Conservation (phyloP, 306 rosid genomes). For the Fragaria ananassa region DNA sequence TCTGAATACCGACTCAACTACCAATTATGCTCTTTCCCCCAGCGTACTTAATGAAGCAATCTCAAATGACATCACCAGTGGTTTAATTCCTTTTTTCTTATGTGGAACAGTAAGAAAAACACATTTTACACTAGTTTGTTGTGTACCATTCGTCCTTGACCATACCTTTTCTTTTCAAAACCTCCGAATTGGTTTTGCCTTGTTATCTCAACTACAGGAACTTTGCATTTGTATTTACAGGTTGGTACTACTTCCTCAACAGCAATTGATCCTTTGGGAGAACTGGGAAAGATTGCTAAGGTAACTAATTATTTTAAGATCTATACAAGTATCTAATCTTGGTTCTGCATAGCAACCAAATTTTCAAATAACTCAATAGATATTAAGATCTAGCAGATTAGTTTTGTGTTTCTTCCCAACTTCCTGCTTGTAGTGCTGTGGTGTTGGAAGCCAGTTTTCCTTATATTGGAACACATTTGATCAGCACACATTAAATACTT, state of each 20-base stretch:
- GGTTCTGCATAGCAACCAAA: background rate
- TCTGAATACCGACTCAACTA: slow-evolving; percentile 63
- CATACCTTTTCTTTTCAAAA: background rate
- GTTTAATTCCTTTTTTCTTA: slow-evolving; percentile 82
- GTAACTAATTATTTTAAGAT: slow-evolving; percentile 31
- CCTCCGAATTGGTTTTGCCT: background rate
- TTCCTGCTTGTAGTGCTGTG: background rate
- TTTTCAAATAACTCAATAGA: background rate
- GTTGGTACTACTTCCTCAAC: slow-evolving; percentile 96
- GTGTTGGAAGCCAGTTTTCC: background rate
- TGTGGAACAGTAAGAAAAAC: slow-evolving; percentile 74
- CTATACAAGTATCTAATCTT: background rate
- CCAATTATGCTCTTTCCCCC: slow-evolving; percentile 73
- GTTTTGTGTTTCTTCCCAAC: background rate
- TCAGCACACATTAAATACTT: slow-evolving; percentile 18
- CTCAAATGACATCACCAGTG: slow-evolving; percentile 56
- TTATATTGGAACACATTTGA: background rate
- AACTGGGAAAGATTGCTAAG: slow-evolving; percentile 65
- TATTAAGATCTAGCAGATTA: background rate
- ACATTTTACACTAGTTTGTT: slow-evolving; percentile 17
- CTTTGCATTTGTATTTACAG: slow-evolving; percentile 38
- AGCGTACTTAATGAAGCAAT: slow-evolving; percentile 60
- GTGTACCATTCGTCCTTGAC: background rate
- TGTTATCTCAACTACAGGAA: slow-evolving; percentile 9
- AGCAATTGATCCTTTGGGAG: slow-evolving; percentile 78